phyloP scores from a whole-genome alignment of 1,284 basidiomycete genomes.

The Mixia osmundae region DNA sequence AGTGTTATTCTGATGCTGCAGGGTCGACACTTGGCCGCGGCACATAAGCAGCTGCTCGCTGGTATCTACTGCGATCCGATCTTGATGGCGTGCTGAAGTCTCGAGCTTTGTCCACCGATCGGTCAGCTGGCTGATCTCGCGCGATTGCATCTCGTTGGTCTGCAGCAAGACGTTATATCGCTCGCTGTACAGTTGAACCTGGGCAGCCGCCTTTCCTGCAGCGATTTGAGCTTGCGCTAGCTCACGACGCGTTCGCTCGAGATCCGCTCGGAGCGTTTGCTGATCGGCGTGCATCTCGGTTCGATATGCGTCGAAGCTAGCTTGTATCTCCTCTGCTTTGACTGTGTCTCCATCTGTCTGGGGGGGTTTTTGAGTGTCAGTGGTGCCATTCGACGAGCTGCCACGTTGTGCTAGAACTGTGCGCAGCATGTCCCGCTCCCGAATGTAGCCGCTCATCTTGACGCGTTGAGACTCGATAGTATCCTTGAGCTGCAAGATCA shows the following conservation, averaged over 20 bases:
- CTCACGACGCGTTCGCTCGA: slow-evolving; percentile 34
- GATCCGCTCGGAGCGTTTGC: slow-evolving; percentile 42
- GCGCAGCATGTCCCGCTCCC: slow-evolving; percentile 65
- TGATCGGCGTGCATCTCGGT: slow-evolving; percentile 50
- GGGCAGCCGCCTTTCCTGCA: slow-evolving; percentile 33
- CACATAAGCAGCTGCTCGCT: too few relatives aligned
- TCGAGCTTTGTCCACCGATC: too few relatives aligned
- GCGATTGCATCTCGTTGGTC: not conserved
- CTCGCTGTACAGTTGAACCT: too few relatives aligned
- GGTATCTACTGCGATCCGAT: too few relatives aligned
- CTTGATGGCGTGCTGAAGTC: too few relatives aligned
- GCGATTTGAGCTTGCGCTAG: slow-evolving; percentile 50
- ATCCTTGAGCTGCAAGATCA: slow-evolving; percentile 51
- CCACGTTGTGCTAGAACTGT: slow-evolving; percentile 29
- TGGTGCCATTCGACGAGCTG: not conserved
- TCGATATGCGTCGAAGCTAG: slow-evolving; percentile 38
- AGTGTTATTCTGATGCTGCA: slow-evolving; percentile 23
- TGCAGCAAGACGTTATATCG: slow-evolving; percentile 1
- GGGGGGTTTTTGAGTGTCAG: not conserved
- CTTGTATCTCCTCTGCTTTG: slow-evolving; percentile 13
- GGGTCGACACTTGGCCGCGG: too few relatives aligned
- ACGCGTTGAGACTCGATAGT: slow-evolving; percentile 47
- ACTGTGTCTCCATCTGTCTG: not conserved
- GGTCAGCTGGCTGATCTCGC: too few relatives aligned
- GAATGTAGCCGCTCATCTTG: slow-evolving; percentile 49